Evolutionary conservation across 306 rosid species (phyloP), one percentile per base, ranked within the genome.

Genomic region (Leucaena leucocephala): DNA sequence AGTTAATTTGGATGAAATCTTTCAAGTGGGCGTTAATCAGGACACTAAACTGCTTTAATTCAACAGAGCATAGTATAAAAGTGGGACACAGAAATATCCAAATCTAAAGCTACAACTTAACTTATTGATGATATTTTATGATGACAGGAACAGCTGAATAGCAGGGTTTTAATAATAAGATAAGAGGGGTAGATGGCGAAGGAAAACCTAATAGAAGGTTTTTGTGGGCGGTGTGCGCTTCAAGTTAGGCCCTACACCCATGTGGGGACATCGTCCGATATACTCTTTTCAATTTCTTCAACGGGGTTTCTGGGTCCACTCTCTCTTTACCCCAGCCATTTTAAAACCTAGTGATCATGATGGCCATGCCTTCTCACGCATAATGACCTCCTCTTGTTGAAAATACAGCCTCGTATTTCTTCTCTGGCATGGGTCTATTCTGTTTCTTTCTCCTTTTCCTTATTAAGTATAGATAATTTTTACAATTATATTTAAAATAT

Each of bases 1-100:
- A 44, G 55, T 43, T 68, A 43, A 68, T 68, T 21, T 17, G 48
- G 71, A 67, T 67, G 34, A 67, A 67, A 39, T 66, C 34, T 39
- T 17, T 17, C 16, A 40, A 4, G 71, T 8, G 6, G 52, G 72
- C 72, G 19, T 8, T 42, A n/a, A 67, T 67, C 44, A 67, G 2
- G 19, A 0, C 8, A 3, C n/a, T 15, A 33, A 42, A 52, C 34
- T 42, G 5, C 27, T 44, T 9, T 19, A 43, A 44, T 22, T 42
- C 13, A 44, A 43, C 9, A 22, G 6, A 44, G 55, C 13, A 21
- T n/a, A 43, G 12, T 43, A 43, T 21, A 6, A 19, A 12, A 2
- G 73, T 68, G 55, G 73, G 55, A 2, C 39, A 43, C 6, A 44
- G 1, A 21, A 68, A 38, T 68, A 68, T 68, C 73, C 55, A 68